Base-by-base conservation (phyloP, 192 early-diverging fungal genomes). In the Backusella psychrophila region DNA sequence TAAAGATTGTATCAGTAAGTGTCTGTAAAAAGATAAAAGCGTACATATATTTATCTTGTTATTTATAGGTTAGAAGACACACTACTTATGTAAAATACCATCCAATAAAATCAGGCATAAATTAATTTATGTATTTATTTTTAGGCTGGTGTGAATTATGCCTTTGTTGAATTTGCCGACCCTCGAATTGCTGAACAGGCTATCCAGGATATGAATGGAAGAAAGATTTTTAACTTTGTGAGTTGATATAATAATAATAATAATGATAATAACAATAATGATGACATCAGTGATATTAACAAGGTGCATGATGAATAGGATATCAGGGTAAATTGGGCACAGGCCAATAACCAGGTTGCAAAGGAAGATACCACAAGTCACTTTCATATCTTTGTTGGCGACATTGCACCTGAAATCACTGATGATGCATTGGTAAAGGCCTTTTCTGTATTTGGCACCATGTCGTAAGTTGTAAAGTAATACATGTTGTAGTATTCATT, bases 331-430 rank as follows among this genome's bases (percentile, higher is more conserved):
- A 80, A 80, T 63, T 82, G 78, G 78, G 76, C 78, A 15, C 76
- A 80, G 66, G 66, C 67, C 39, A 74, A 71, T 41, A 71, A 67
- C n/a, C 59, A 34, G 66, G 71, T 76, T 21, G 34, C 21, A 59
- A 85, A 80, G 38, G 78, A 79, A 73, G 79, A 78, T 73, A 78
- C 81, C 31, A 74, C 80, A 39, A 72, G 29, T 63, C 95, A 97
- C 77, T 93, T 87, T 69, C 96, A 96, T 39, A 86, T 97, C n/a
- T 97, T 97, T 87, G 93, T 97, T 74, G 96, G 96, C 65, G 96
- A 97, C 68, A 85, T 97, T 75, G 92, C 93, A 66, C 87, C 96
- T n/a, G 96, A 96, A 76, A 91, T 97, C 73, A 96, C 88, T 67
- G 93, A 96, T 76, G 90, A 94, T 69, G 83, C 91, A 34, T 86